Percentiles rank a stretch among this genome's conserved stretches.
Evolutionary conservation across 352 stramenopile species (phyloP).

Genomic region (Globisporangium uncinulatum): DNA sequence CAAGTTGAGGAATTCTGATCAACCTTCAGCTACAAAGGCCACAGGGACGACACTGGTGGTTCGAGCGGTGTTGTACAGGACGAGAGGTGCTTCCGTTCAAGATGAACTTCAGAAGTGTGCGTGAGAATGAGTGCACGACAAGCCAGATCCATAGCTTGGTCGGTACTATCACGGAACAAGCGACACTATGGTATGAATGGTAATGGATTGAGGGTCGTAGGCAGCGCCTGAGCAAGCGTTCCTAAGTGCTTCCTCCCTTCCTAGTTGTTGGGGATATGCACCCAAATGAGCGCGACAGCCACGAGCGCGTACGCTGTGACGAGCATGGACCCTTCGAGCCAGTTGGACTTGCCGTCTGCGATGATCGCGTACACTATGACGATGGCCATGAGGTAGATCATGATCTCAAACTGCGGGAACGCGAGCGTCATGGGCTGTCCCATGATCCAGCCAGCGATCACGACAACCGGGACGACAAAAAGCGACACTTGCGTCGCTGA

Average conservation of each 20-base stretch:
- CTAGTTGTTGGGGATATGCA: constrained; percentile 48
- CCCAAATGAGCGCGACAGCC: constrained; percentile 74
- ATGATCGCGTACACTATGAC: constrained; percentile 94
- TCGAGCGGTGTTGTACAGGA: too few species aligned
- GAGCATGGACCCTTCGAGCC: constrained; percentile 90
- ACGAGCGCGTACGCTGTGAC: constrained; percentile 90
- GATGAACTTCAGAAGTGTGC: too few species aligned
- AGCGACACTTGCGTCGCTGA: constrained; percentile 96
- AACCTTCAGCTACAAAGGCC: too few species aligned
- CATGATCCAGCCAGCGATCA: constrained; percentile 93
- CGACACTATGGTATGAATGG: too few species aligned
- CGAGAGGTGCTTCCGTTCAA: too few species aligned
- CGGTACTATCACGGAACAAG: too few species aligned
- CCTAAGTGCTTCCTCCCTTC: constrained; percentile 6
- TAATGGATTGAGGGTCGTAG: too few species aligned
- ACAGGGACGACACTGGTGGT: too few species aligned
- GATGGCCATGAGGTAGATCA: constrained; percentile 94
- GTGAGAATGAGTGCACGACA: too few species aligned
- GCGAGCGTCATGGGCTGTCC: constrained; percentile 94
- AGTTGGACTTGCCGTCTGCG: constrained; percentile 89
- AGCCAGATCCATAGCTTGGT: too few species aligned
- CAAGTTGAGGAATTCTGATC: too few species aligned
- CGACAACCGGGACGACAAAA: constrained; percentile 95
- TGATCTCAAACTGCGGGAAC: constrained; percentile 96
- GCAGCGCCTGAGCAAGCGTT: background rate